Conservation (phyloP, 306 rosid species). For the Canavalia ensiformis region DNA sequence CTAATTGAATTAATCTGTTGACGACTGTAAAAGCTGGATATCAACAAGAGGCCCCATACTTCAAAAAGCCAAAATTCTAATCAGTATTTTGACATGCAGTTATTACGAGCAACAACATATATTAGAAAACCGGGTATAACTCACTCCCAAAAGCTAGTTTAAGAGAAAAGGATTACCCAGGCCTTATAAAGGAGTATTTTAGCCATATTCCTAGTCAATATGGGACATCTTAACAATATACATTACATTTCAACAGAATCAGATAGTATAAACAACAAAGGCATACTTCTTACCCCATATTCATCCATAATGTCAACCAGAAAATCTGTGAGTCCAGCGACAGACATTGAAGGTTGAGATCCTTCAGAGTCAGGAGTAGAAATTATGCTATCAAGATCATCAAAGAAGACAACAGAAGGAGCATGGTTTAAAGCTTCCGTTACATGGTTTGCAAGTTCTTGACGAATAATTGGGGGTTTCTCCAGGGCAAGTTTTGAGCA, state of each 20-base stretch:
- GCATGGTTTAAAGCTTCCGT: constrained; percentile 91
- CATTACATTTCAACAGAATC: constrained; percentile 35
- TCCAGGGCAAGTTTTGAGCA: constrained; percentile 87
- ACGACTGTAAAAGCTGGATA: constrained; percentile 28
- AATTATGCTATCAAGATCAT: constrained; percentile 88
- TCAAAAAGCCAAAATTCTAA: constrained; percentile 19
- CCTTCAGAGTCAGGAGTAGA: constrained; percentile 78
- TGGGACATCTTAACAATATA: background rate
- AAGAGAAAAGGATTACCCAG: too few species aligned
- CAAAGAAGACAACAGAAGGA: constrained; percentile 88
- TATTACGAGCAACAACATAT: background rate
- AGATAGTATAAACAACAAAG: background rate
- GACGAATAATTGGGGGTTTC: constrained; percentile 71
- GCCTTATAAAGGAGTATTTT: too few species aligned
- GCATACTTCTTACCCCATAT: constrained; percentile 70
- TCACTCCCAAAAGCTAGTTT: too few species aligned
- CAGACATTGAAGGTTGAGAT: constrained; percentile 68
- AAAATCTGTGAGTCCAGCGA: constrained; percentile 75
- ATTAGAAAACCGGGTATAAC: too few species aligned
- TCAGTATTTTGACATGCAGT: constrained; percentile 21
- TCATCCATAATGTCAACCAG: constrained; percentile 86
- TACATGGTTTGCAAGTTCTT: constrained; percentile 71
- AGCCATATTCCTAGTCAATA: too few species aligned
- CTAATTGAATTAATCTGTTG: constrained; percentile 24
- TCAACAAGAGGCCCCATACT: constrained; percentile 8